Conservation (phyloP, 1,284 basidiomycete genomes). For the Pyrrhoderma noxium region DNA sequence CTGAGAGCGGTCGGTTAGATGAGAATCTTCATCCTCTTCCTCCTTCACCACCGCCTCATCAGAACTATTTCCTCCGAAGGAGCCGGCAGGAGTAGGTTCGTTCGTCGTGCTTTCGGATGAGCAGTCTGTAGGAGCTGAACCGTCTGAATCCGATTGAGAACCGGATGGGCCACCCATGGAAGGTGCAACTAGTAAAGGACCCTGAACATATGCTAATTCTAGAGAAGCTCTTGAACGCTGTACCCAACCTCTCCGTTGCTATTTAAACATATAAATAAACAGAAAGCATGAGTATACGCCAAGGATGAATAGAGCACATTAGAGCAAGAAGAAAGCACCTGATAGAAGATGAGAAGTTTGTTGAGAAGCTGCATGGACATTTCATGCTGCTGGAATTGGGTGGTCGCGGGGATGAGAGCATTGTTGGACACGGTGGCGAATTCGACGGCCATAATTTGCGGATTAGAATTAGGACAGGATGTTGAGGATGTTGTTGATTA, state of each 20-base stretch:
- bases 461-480: background rate
- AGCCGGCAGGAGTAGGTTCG: constrained; percentile 14
- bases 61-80: background rate
- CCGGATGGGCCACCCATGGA: constrained; percentile 24
- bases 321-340: constrained; percentile 21
- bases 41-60: constrained; percentile 8
- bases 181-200: constrained; percentile 17
- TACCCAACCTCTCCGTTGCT: constrained; percentile 56
- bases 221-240: constrained; percentile 44
- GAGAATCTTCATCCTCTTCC: constrained; percentile 8
- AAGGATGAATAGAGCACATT: no score
- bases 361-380: constrained; percentile 48
- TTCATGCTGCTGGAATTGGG: constrained; percentile 27
- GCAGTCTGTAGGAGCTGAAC: constrained; percentile 22
- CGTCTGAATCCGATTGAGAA: constrained; percentile 24
- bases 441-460: background rate
- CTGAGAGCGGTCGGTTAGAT: background rate
- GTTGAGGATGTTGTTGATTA: background rate
- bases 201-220: constrained; percentile 32
- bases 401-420: constrained; percentile 41
- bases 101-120: constrained; percentile 21
- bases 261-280: background rate
- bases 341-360: constrained; percentile 56
- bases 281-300: background rate
- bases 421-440: background rate